phyloP scores from a whole-genome alignment of 2,329 filamentous ascomycete genomes.

The Ambrosiella beaveri region DNA sequence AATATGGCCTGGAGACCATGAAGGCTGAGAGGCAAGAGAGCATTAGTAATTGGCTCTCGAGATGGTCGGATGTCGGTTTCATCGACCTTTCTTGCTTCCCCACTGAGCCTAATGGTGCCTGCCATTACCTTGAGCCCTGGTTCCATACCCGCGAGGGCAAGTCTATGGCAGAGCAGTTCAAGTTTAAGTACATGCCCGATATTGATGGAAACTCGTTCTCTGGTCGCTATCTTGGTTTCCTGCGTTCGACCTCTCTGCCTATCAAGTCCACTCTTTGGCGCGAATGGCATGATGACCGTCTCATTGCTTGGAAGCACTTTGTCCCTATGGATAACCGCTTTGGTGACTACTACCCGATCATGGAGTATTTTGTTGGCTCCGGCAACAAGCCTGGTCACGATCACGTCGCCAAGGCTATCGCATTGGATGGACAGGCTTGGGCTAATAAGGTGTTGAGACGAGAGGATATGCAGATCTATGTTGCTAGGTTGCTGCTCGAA shows the following conservation, averaged over 20 bases:
- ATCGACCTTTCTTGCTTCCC: constrained; percentile 36
- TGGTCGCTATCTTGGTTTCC: constrained; percentile 50
- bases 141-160: constrained; percentile 48
- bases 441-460: constrained; percentile 48
- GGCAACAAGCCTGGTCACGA: constrained; percentile 22
- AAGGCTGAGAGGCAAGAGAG: constrained; percentile 19
- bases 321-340: constrained; percentile 64
- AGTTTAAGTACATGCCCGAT: constrained; percentile 54
- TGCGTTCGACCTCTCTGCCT: constrained; percentile 50
- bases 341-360: constrained; percentile 52
- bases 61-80: constrained; percentile 34
- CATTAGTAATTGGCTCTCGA: constrained; percentile 31
- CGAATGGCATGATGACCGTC: constrained; percentile 64
- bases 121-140: constrained; percentile 66
- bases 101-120: constrained; percentile 35
- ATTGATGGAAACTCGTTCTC: constrained; percentile 61
- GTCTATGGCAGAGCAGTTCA: constrained; percentile 30
- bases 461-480: constrained; percentile 61
- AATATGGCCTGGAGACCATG: constrained; percentile 29
- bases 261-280: constrained; percentile 64
- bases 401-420: constrained; percentile 43
- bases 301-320: constrained; percentile 66
- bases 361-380: constrained; percentile 50
- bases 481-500: constrained; percentile 45
- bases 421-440: constrained; percentile 48